Percentiles rank a stretch among this genome's conserved stretches.
Conservation (phyloP, 768 basidiomycete species). For the Steccherinum ochraceum region DNA sequence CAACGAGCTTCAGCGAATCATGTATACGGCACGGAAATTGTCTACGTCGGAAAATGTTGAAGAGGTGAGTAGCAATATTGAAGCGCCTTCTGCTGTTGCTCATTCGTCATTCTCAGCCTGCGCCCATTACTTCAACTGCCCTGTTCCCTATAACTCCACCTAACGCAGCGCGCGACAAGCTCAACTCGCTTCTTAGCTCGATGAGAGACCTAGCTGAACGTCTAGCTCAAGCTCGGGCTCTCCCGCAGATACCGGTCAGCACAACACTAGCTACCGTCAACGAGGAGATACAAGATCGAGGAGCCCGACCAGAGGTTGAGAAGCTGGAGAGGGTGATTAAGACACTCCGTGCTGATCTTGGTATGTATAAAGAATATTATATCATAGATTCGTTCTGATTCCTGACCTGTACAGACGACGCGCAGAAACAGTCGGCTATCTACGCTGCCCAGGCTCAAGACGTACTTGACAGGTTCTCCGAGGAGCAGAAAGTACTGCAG, state of each 20-base stretch:
- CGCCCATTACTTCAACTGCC: slow-evolving; percentile 30
- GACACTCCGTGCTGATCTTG: slow-evolving; percentile 50
- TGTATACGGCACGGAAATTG: slow-evolving; percentile 38
- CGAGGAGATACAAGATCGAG: slow-evolving; percentile 2
- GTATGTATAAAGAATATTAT: slow-evolving; percentile 28
- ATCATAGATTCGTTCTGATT: background rate
- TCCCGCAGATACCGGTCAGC: slow-evolving; percentile 13
- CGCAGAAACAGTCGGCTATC: slow-evolving; percentile 36
- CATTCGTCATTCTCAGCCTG: slow-evolving; percentile 16
- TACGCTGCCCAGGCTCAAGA: slow-evolving; percentile 32
- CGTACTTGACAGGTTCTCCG: slow-evolving; percentile 49
- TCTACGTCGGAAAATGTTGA: slow-evolving; percentile 36
- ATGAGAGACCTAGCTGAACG: slow-evolving; percentile 17
- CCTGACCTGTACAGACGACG: slow-evolving; percentile 30
- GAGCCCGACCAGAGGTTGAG: slow-evolving; percentile 21
- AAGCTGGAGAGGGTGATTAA: slow-evolving; percentile 45
- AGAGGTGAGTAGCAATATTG: slow-evolving; percentile 32
- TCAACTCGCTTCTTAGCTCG: slow-evolving; percentile 19
- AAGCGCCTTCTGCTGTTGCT: background rate
- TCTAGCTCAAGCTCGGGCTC: slow-evolving; percentile 20
- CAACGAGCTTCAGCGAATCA: slow-evolving; percentile 56
- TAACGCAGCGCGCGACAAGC: slow-evolving; percentile 19
- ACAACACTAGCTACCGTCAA: background rate
- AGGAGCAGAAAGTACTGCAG: slow-evolving; percentile 31
- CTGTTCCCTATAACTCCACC: slow-evolving; percentile 23